A percentile compares a stretch with the other conserved stretches of the same genome.
phyloP scores from a whole-genome alignment of 352 stramenopile genomes.

The Phytophthora cryptogea region DNA sequence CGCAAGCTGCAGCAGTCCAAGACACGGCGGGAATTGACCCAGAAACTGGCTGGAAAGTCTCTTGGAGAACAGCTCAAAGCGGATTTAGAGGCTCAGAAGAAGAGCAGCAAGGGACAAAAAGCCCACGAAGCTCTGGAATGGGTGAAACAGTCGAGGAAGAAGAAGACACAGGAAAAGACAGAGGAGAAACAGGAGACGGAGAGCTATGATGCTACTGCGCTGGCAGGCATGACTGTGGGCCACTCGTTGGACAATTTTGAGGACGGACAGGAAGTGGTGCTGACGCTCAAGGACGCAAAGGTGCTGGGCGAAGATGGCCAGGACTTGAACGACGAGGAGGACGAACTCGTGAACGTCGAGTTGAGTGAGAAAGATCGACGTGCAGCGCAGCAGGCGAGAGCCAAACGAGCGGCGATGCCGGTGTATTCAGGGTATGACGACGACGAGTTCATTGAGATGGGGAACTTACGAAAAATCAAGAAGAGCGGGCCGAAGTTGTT shows the following conservation, averaged over 20 bases:
- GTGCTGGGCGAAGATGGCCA: conserved; percentile 87
- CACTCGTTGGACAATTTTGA: conserved; percentile 90
- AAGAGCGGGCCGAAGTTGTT: conserved; percentile 57
- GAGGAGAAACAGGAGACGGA: conserved; percentile 17
- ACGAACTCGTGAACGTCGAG: conserved; percentile 89
- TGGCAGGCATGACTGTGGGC: conserved; percentile 90
- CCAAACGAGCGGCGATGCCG: conserved; percentile 57
- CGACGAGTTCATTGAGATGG: conserved; percentile 95
- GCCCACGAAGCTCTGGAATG: conserved; percentile 61
- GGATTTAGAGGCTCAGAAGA: conserved; percentile 16
- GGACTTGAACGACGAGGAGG: conserved; percentile 75
- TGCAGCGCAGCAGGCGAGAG: conserved; percentile 44
- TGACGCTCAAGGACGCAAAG: conserved; percentile 93
- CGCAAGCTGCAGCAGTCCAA: conserved; percentile 66
- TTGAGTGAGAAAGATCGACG: conserved; percentile 74
- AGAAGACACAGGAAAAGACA: conserved; percentile 23
- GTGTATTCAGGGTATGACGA: conserved; percentile 96
- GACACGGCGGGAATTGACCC: conserved; percentile 68
- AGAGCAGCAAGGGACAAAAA: conserved; percentile 7
- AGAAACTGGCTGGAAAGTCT: conserved; percentile 73
- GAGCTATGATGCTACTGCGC: conserved; percentile 68
- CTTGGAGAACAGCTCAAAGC: conserved; percentile 71
- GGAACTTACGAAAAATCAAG: conserved; percentile 40
- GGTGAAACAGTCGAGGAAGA: conserved; percentile 61
- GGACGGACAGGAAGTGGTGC: conserved; percentile 90